Evolutionary conservation across 805 yeast genomes (phyloP).

Genomic region (Hanseniaspora lachancei): DNA sequence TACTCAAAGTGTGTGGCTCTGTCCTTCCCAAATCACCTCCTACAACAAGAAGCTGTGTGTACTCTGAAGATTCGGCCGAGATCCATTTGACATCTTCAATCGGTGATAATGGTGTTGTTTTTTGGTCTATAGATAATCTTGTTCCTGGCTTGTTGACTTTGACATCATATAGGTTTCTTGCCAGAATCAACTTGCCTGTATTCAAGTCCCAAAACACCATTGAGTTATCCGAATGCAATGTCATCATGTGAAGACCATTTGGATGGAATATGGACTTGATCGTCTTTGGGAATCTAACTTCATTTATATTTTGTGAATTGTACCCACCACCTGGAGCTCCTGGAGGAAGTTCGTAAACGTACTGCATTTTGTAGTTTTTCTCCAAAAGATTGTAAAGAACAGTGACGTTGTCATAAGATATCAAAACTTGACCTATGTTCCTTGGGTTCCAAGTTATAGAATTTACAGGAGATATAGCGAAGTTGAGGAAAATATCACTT

Average conservation of each 20-base stretch:
- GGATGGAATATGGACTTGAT: constrained; percentile 73
- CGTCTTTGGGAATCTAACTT: constrained; percentile 33
- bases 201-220: constrained; percentile 87
- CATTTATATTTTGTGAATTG: constrained; percentile 18
- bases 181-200: constrained; percentile 58
- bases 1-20: constrained; percentile 34
- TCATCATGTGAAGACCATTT: constrained; percentile 70
- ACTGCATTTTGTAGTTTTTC: constrained; percentile 41
- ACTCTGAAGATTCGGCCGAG: constrained; percentile 66
- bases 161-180: constrained; percentile 57
- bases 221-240: constrained; percentile 71
- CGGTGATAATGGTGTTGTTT: constrained; percentile 19
- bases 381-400: constrained; percentile 55
- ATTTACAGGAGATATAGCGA: constrained; percentile 49
- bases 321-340: constrained; percentile 55
- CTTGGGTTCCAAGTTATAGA: constrained; percentile 75
- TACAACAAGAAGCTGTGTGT: constrained; percentile 55
- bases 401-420: constrained; percentile 59
- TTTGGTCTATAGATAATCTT: constrained; percentile 18
- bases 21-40: constrained; percentile 46
- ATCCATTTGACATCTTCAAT: constrained; percentile 60
- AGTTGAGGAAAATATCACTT: constrained; percentile 39
- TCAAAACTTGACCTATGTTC: constrained; percentile 64
- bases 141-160: constrained; percentile 37
- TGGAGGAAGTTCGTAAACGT: constrained; percentile 50